A percentile compares a stretch with the other conserved stretches of the same genome.
Conservation (phyloP, 2,329 filamentous ascomycete genomes). For the Colletotrichum kahawae region DNA sequence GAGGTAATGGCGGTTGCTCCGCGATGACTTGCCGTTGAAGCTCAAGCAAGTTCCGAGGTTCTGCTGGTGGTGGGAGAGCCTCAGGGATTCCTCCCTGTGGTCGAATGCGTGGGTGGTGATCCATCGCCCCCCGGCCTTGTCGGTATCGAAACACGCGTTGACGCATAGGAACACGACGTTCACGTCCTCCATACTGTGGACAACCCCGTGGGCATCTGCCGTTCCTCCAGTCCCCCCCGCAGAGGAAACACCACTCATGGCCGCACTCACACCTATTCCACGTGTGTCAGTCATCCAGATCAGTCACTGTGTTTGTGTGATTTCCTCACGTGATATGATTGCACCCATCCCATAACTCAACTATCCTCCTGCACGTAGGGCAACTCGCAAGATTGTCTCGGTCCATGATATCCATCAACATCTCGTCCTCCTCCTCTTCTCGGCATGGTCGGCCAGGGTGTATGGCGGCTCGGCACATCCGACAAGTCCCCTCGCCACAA, state of each 20-base stretch:
- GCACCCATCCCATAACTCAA: slow-evolving; percentile 67
- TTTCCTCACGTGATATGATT: slow-evolving; percentile 68
- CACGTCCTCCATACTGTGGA: not conserved
- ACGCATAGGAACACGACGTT: slow-evolving; percentile 1
- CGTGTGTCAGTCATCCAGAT: not conserved
- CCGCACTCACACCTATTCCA: slow-evolving; percentile 16
- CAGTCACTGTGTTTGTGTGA: not conserved
- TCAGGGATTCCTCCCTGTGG: not conserved
- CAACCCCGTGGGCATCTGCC: not conserved
- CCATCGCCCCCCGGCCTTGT: not conserved
- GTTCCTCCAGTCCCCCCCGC: not conserved
- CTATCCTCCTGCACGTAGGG: slow-evolving; percentile 59
- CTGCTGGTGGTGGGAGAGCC: not conserved
- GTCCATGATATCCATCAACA: slow-evolving; percentile 50
- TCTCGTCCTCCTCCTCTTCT: slow-evolving; percentile 20
- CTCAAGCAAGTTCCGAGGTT: not conserved
- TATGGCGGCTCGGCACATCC: not conserved
- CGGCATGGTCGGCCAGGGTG: slow-evolving; percentile 22
- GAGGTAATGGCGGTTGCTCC: not conserved
- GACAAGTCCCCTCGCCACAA: slow-evolving; percentile 17
- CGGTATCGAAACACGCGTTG: not conserved
- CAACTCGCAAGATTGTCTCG: slow-evolving; percentile 61
- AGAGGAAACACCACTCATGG: slow-evolving; percentile 20
- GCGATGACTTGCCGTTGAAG: not conserved
- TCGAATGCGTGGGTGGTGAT: not conserved